phyloP scores from a whole-genome alignment of 2,329 filamentous ascomycete species.

The Metarhizium rileyi region DNA sequence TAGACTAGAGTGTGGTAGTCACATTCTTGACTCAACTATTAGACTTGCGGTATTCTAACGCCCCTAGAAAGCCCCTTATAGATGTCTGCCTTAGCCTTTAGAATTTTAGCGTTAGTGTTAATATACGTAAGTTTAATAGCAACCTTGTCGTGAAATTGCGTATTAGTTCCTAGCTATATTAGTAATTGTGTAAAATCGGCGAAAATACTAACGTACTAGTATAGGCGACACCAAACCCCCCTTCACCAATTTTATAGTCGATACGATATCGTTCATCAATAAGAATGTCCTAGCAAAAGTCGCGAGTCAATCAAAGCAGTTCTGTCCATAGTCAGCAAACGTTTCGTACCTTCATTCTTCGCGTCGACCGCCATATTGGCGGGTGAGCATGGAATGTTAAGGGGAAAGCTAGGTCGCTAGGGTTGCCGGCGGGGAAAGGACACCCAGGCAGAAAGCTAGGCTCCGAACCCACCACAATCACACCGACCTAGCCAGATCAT shows the following conservation, averaged over 20 bases:
- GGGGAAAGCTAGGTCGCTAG: no score
- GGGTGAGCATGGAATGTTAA: no score
- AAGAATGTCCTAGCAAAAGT: conserved; percentile 2
- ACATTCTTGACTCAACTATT: conserved; percentile 98
- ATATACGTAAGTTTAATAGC: conserved; percentile 99
- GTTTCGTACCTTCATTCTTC: neutral
- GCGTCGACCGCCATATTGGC: no score
- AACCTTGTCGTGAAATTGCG: conserved; percentile 98
- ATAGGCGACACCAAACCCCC: conserved; percentile 5
- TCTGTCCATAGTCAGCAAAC: no score
- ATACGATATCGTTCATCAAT: neutral
- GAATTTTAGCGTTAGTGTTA: conserved; percentile 97
- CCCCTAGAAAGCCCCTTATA: conserved; percentile 84
- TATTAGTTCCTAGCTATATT: conserved; percentile 74
- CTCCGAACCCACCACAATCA: no score
- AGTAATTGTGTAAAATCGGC: neutral
- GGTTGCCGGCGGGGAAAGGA: no score
- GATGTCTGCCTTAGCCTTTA: conserved; percentile 96
- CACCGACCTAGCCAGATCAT: no score
- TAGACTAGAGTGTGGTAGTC: conserved; percentile 99
- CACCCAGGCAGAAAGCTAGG: no score
- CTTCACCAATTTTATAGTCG: conserved; percentile 2
- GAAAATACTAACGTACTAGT: neutral
- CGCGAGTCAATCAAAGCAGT: neutral
- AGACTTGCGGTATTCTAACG: conserved; percentile 95